Base-by-base conservation (phyloP, 163 green algal genomes). In the Coccomyxa subellipsoidea region DNA sequence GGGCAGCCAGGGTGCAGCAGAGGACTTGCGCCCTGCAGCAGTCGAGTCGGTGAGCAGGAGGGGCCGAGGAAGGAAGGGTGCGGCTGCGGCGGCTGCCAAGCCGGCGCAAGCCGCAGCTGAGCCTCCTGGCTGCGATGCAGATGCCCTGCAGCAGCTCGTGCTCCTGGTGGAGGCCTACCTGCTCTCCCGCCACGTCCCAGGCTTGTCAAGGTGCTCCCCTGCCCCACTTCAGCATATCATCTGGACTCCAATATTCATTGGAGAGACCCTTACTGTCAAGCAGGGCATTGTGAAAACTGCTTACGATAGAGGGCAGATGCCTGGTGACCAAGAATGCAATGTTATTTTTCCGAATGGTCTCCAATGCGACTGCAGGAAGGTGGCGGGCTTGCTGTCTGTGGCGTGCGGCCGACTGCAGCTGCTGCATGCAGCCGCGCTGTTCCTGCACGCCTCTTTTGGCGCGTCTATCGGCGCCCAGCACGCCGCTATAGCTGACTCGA, bases 401-500 rank as follows among this genome's bases (percentile, higher is more conserved):
- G 47, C 23, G 47, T 59, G 70, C 59, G 72, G 40, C 38, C 29
- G 47, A 10, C 70, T 80, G 32, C 70, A 71, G 7, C 53, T 84
- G 35, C 39, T 59, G 7, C 71, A 84, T 80, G 80, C 80, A 38
- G 80, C 71, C 35, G 71, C 77, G 3, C 34, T 84, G 29, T 40
- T 84, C 8, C 21, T 66, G 39, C 71, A 84, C 59, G 80, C 80
- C 36, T 76, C 71, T 12, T 38, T 84, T 3, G 80, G 80, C 38
- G 32, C 80, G 54, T 54, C 70, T 38, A 23, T 84, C 3, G 69
- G n/a, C 38, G 59, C 77, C 4, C 80, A 84, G 29, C 76, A 84
- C 32, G 38, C 29, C 27, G 47, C 39, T 4, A 80, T 84, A 32
- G 21, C 77, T 15, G 36, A 76, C 15, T 84, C 80, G 27, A 80